A percentile compares a stretch with the other conserved stretches of the same genome.
Conservation (phyloP, 2,329 filamentous ascomycete genomes). For the Diaporthe citrichinensis region DNA sequence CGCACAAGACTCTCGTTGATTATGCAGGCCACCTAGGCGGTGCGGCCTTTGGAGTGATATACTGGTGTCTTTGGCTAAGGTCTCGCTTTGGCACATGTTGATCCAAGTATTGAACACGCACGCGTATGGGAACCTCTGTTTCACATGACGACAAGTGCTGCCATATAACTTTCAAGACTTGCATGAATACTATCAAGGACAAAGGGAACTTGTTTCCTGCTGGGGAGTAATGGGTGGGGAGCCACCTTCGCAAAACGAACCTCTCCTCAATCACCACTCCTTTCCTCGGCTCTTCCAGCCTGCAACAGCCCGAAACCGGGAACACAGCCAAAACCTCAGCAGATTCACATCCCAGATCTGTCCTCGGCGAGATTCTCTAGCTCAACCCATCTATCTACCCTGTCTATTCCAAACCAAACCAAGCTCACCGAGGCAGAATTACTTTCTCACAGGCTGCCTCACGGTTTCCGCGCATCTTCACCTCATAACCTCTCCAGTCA, state of each 20-base stretch:
- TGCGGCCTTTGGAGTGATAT: not conserved
- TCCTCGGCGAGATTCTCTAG: not conserved
- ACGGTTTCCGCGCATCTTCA: not conserved
- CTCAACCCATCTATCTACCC: not conserved
- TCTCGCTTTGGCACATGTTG: constrained; percentile 9
- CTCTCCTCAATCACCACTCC: not conserved
- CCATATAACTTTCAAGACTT: not conserved
- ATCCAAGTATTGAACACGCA: not conserved
- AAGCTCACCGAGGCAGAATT: not conserved
- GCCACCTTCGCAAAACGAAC: not conserved
- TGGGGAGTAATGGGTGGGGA: constrained; percentile 3
- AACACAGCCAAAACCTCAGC: not conserved
- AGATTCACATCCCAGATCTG: not conserved
- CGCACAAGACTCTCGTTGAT: not conserved
- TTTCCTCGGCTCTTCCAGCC: not conserved
- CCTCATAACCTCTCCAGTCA: too few species aligned
- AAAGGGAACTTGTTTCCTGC: constrained; percentile 17
- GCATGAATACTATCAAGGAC: constrained; percentile 9
- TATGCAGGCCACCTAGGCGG: not conserved
- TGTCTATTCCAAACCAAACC: not conserved
- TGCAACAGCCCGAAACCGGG: not conserved
- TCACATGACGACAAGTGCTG: not conserved
- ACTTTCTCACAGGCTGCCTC: not conserved
- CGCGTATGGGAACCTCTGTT: not conserved
- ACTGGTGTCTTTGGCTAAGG: not conserved